phyloP scores from a whole-genome alignment of 1,284 basidiomycete genomes.

The Inonotus obliquus region DNA sequence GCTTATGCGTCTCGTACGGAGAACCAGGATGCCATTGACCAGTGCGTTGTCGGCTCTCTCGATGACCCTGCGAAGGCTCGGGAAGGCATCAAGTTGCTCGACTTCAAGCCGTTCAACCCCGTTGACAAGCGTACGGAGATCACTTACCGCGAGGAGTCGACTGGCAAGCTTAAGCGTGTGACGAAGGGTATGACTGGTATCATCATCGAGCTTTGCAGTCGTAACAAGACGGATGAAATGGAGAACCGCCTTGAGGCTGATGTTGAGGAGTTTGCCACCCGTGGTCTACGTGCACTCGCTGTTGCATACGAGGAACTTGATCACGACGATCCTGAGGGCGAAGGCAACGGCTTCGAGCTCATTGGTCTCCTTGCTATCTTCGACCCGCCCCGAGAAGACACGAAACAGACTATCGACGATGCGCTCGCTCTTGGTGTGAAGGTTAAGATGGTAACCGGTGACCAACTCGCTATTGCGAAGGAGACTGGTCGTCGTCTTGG shows the following conservation, averaged over 20 bases:
- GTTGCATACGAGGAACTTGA: constrained; percentile 94
- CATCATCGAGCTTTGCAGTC: constrained; percentile 92
- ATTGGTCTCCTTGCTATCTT: constrained; percentile 97
- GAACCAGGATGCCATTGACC: constrained; percentile 98
- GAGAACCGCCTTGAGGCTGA: constrained; percentile 92
- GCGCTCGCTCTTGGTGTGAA: constrained; percentile 93
- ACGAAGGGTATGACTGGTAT: constrained; percentile 99
- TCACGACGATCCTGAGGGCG: constrained; percentile 72
- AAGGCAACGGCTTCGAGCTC: constrained; percentile 95
- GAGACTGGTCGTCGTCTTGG: constrained; percentile 98
- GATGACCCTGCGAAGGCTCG: constrained; percentile 75
- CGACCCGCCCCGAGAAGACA: constrained; percentile 96
- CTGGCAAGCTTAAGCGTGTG: constrained; percentile 94
- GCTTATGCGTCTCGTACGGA: constrained; percentile 97
- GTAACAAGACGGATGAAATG: constrained; percentile 91
- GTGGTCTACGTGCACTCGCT: constrained; percentile 97
- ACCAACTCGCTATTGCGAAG: constrained; percentile 98
- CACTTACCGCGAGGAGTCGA: constrained; percentile 91
- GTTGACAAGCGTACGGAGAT: constrained; percentile 99
- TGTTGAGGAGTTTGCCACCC: constrained; percentile 91
- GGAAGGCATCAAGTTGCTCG: constrained; percentile 89
- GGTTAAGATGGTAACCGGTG: constrained; percentile 99
- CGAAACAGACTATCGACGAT: constrained; percentile 98
- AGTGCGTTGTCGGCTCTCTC: constrained; percentile 80
- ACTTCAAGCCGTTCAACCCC: constrained; percentile 99